Evolutionary conservation across 352 stramenopile genomes (phyloP).

Genomic region (Globisporangium echinulatum): DNA sequence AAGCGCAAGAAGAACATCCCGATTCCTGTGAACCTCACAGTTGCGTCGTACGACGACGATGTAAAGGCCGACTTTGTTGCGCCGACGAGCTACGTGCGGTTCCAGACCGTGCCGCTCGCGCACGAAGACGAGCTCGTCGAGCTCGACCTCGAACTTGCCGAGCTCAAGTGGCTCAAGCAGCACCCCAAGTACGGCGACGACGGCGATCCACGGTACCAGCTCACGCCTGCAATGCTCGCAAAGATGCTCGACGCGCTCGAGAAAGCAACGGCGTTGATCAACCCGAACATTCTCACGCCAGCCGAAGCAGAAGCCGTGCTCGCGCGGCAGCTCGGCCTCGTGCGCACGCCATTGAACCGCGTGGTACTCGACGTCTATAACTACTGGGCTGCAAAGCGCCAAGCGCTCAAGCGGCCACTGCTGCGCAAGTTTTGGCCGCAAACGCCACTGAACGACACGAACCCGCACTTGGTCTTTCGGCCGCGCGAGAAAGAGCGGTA

Average conservation of each 20-base stretch:
- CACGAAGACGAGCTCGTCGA: slow-evolving; percentile 52
- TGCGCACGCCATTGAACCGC: slow-evolving; percentile 67
- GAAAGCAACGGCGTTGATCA: slow-evolving; percentile 76
- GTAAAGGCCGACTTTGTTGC: slow-evolving; percentile 65
- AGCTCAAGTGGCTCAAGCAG: slow-evolving; percentile 82
- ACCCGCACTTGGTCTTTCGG: slow-evolving; percentile 97
- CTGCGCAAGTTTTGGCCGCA: slow-evolving; percentile 94
- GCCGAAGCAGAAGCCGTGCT: slow-evolving; percentile 74
- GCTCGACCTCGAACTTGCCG: slow-evolving; percentile 72
- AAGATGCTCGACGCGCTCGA: slow-evolving; percentile 87
- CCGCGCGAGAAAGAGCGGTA: slow-evolving; percentile 96
- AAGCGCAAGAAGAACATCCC: slow-evolving; percentile 82
- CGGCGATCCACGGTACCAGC: slow-evolving; percentile 72
- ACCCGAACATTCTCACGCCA: slow-evolving; percentile 67
- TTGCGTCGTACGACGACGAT: slow-evolving; percentile 59
- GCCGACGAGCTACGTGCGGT: slow-evolving; percentile 77
- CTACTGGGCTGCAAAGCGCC: slow-evolving; percentile 95
- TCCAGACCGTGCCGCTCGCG: slow-evolving; percentile 50
- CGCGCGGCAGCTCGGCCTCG: slow-evolving; percentile 46
- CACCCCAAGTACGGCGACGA: slow-evolving; percentile 82
- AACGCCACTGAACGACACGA: slow-evolving; percentile 95
- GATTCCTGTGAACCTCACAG: slow-evolving; percentile 71
- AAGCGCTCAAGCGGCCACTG: slow-evolving; percentile 88
- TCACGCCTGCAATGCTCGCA: slow-evolving; percentile 55
- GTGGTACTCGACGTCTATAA: slow-evolving; percentile 87